phyloP scores from a whole-genome alignment of 129 eudicot species.

The Escallonia herrerae region DNA sequence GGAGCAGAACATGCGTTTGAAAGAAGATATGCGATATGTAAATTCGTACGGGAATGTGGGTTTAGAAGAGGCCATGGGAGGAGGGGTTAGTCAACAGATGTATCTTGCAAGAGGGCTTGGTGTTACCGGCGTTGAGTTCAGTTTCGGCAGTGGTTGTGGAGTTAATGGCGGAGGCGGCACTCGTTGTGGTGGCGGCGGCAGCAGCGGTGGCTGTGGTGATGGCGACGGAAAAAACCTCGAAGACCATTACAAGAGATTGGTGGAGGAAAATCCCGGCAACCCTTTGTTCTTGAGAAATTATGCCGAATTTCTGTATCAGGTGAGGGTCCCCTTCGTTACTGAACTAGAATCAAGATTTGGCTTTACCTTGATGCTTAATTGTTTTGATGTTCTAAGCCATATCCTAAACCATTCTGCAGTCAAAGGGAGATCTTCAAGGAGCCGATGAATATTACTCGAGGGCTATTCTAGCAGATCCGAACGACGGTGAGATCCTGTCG shows the following conservation, averaged over 20 bases:
- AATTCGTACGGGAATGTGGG: slow-evolving; percentile 13
- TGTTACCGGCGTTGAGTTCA: slow-evolving; percentile 16
- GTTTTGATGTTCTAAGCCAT: too few species aligned
- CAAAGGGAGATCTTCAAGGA: slow-evolving; percentile 42
- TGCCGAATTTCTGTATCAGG: slow-evolving; percentile 76
- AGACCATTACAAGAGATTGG: slow-evolving; percentile 71
- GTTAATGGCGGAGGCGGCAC: slow-evolving; percentile 27
- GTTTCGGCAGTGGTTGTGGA: slow-evolving; percentile 19
- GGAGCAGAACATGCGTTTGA: slow-evolving; percentile 21
- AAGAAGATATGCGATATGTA: slow-evolving; percentile 13
- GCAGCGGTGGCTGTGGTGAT: slow-evolving; percentile 32
- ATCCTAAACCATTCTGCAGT: slow-evolving; percentile 20
- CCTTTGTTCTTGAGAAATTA: slow-evolving; percentile 64
- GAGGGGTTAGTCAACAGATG: slow-evolving; percentile 38
- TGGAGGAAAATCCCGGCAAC: slow-evolving; percentile 64
- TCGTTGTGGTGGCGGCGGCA: slow-evolving; percentile 29
- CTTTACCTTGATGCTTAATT: background rate
- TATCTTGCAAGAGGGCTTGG: slow-evolving; percentile 76
- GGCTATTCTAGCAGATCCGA: slow-evolving; percentile 69
- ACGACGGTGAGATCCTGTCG: slow-evolving; percentile 75
- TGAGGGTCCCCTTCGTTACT: background rate
- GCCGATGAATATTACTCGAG: slow-evolving; percentile 80
- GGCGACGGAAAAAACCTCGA: slow-evolving; percentile 32
- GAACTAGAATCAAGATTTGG: background rate
- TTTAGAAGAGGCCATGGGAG: slow-evolving; percentile 17